These are phyloP conservation scores for Stellera chamaejasme DNA, from an alignment of 345 rosid genomes.

Conservation along the genomic window DNA sequence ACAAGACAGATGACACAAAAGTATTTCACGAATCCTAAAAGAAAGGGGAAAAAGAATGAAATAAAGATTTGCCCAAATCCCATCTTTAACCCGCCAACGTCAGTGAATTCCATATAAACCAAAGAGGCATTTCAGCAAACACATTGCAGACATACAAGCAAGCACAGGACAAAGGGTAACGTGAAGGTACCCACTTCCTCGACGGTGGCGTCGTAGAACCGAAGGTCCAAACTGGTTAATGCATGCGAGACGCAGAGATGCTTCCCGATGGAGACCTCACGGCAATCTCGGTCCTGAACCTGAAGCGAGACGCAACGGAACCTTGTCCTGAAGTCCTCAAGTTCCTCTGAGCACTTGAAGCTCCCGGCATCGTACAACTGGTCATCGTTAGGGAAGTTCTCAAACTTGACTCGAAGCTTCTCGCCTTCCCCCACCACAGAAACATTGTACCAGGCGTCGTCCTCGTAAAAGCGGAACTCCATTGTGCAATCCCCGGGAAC, in stretches of 20 bases:
- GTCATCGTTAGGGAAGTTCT: conserved; percentile 17
- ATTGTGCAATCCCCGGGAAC: conserved; percentile 1
- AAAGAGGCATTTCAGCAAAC: not conserved
- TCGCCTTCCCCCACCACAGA: conserved; percentile 8
- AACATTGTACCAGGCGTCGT: conserved; percentile 45
- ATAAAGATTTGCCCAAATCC: too few species aligned
- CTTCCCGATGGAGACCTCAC: conserved; percentile 11
- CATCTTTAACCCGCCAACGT: not conserved
- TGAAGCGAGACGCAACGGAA: conserved; percentile 32
- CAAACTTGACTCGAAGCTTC: conserved; percentile 20
- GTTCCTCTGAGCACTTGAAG: conserved; percentile 13
- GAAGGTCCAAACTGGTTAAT: conserved; percentile 15
- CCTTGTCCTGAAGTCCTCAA: conserved; percentile 20
- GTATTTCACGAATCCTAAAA: not conserved
- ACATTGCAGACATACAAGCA: not conserved
- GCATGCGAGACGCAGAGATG: conserved; percentile 31
- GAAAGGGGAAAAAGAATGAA: too few species aligned
- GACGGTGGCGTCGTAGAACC: conserved; percentile 37
- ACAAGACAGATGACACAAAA: not conserved
- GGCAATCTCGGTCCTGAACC: conserved; percentile 39
- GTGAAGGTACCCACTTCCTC: conserved; percentile 19
- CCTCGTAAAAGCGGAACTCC: conserved; percentile 20
- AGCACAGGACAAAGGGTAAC: not conserved
- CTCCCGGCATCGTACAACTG: conserved; percentile 9
- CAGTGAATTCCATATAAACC: not conserved